Conservation (phyloP, 169 alveolate genomes). For the Prorocentrum cordatum region DNA sequence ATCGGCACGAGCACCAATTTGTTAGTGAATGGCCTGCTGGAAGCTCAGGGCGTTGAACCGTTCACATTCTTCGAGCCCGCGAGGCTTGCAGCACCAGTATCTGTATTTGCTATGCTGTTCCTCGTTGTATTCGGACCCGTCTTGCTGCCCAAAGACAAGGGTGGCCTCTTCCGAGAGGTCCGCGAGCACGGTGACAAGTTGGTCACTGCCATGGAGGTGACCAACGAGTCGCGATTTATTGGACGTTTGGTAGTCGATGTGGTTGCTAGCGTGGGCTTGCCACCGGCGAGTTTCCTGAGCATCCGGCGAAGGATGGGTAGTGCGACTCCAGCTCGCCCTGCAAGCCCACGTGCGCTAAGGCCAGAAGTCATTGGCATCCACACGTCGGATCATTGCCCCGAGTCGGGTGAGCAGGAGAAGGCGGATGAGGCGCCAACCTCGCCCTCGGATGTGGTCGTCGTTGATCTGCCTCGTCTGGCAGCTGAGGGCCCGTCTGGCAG, state of each 20-base stretch:
- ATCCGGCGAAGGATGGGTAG: slow-evolving; percentile 50
- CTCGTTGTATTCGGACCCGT: slow-evolving; percentile 10
- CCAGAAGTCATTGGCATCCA: too few species aligned
- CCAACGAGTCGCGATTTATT: slow-evolving; percentile 25
- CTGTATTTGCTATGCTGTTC: too few species aligned
- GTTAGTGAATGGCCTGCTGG: slow-evolving; percentile 45
- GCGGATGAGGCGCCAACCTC: too few species aligned
- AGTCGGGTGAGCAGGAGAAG: too few species aligned
- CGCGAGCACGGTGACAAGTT: slow-evolving; percentile 65
- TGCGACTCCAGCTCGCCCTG: too few species aligned
- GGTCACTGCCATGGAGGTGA: slow-evolving; percentile 39
- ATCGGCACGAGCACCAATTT: slow-evolving; percentile 41
- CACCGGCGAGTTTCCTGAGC: slow-evolving; percentile 21
- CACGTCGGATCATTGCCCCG: too few species aligned
- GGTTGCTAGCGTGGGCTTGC: slow-evolving; percentile 18
- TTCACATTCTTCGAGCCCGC: not conserved
- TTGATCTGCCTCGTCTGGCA: too few species aligned
- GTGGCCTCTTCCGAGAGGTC: slow-evolving; percentile 56
- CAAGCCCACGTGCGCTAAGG: too few species aligned
- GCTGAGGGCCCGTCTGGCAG: too few species aligned
- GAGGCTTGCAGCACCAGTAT: not conserved
- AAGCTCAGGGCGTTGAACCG: not conserved
- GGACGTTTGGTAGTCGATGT: slow-evolving; percentile 4
- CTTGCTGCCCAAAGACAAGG: slow-evolving; percentile 55
- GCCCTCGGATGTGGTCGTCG: too few species aligned